Base-by-base conservation (phyloP, 2,329 filamentous ascomycete species). In the Cladosporium sp. region DNA sequence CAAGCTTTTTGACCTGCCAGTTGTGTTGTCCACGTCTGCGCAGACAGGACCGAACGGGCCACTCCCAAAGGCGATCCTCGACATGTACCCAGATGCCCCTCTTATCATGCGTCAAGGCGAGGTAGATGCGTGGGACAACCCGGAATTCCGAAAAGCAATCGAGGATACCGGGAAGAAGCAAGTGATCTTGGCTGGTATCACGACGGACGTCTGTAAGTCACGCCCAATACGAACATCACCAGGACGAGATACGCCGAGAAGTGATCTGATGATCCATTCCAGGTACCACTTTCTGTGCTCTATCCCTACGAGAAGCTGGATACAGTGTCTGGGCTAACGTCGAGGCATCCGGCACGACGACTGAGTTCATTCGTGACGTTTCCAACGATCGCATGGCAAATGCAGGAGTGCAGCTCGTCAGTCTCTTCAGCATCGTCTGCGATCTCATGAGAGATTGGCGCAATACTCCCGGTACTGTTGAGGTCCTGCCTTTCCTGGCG, bases 41-140 rank as follows among this genome's bases (percentile, higher is more conserved):
- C 80, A 90, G 65, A 57, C 50, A 49, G 87, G 88, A 3, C 87
- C 88, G 49, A 91, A 91, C 68, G 88, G 88, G 1, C 83, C 81
- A 1, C 74, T 91, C 1, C 84, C 87, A 9, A 83, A 86, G 65
- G 88, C 90, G 66, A 87, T 91, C 61, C 69, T 82, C 4, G 78
- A 84, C 12, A 62, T 60, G 60, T 40, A 89, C 67, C 88, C 88
- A 24, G 73, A 82, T 45, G 83, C 85, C 0, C 82, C 88, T 0
- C 74, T 90, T 10, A 82, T 91, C 67, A 77, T 80, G 64, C 83
- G 88, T 35, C 79, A 86, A 60, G 88, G 88, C 37, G 85, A 91
- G 68, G 87, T 91, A 66, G 82, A 90, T 67, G 88, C 88, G 2
- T 90, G 87, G 88, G 89, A 91, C 68, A 90, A 89, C 64, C 64